Conservation (phyloP, 352 stramenopile genomes). For the Globisporangium paroecandrum region DNA sequence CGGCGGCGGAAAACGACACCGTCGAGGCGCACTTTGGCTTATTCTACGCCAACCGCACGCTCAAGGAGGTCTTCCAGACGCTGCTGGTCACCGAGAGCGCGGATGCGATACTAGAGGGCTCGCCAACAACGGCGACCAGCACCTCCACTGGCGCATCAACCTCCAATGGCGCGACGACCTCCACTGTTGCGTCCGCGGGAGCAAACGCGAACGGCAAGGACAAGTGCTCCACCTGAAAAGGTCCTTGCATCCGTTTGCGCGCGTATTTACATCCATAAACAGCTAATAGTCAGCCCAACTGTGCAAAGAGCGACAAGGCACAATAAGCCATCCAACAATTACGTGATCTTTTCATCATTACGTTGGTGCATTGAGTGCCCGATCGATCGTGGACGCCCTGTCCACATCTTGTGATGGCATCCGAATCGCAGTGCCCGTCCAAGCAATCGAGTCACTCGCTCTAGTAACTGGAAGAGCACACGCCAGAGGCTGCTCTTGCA, state of each 20-base stretch:
- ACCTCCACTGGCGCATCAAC: neutral
- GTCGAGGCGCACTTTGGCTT: slow-evolving; percentile 67
- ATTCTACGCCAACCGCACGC: slow-evolving; percentile 34
- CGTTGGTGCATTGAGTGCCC: neutral
- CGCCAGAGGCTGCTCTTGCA: neutral
- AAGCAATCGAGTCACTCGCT: neutral
- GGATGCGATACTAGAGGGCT: neutral
- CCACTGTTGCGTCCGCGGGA: neutral
- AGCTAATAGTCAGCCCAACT: neutral
- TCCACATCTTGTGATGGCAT: neutral
- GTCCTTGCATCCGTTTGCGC: neutral
- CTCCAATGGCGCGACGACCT: neutral
- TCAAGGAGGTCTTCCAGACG: slow-evolving; percentile 49
- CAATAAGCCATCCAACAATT: neutral
- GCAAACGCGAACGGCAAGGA: neutral
- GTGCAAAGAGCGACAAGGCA: neutral
- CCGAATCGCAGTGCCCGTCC: neutral
- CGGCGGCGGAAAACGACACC: slow-evolving; percentile 24
- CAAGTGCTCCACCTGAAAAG: neutral
- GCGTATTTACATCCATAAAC: neutral
- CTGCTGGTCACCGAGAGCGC: slow-evolving; percentile 15
- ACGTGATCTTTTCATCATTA: neutral
- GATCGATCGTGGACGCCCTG: neutral
- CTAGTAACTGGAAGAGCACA: neutral
- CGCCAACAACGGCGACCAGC: neutral